Evolutionary conservation across 768 basidiomycete genomes (phyloP).

Genomic region (Leccinum variicolor): DNA sequence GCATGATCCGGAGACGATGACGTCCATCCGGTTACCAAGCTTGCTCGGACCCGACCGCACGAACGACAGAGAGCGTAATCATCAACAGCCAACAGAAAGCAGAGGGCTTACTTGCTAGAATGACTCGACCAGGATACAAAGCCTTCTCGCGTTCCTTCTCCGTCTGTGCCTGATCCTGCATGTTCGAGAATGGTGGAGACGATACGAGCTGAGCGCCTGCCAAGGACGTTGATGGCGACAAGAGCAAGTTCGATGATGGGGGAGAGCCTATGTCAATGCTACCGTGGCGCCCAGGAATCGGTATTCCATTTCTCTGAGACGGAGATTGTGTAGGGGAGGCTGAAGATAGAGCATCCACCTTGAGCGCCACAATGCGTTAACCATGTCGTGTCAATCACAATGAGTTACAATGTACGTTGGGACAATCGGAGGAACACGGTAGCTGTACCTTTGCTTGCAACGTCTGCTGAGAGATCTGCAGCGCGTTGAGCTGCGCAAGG

Average conservation of each 20-base stretch:
- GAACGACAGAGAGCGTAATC: conserved; percentile 1
- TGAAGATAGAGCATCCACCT: conserved; percentile 51
- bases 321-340: conserved; percentile 27
- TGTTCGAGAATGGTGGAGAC: conserved; percentile 22
- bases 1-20: conserved; percentile 14
- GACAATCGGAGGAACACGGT: not conserved
- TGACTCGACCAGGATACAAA: conserved; percentile 79
- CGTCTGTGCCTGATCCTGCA: conserved; percentile 16
- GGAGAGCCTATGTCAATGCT: conserved; percentile 19
- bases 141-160: conserved; percentile 72
- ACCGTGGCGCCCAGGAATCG: conserved; percentile 24
- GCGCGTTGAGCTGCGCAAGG: conserved; percentile 61
- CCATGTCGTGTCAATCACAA: not conserved
- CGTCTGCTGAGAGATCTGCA: conserved; percentile 73
- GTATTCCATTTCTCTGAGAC: conserved; percentile 19
- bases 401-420: conserved; percentile 6
- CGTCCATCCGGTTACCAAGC: not conserved
- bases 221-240: conserved; percentile 28
- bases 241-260: conserved; percentile 20
- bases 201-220: conserved; percentile 27
- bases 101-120: conserved; percentile 70
- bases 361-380: not conserved
- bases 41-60: not conserved
- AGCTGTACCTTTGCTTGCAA: conserved; percentile 69
- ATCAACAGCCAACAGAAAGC: not conserved